Percentiles rank a stretch among this genome's conserved stretches.
Conservation (phyloP, 1,139 yeast genomes). For the Debaryomyces sp. region DNA sequence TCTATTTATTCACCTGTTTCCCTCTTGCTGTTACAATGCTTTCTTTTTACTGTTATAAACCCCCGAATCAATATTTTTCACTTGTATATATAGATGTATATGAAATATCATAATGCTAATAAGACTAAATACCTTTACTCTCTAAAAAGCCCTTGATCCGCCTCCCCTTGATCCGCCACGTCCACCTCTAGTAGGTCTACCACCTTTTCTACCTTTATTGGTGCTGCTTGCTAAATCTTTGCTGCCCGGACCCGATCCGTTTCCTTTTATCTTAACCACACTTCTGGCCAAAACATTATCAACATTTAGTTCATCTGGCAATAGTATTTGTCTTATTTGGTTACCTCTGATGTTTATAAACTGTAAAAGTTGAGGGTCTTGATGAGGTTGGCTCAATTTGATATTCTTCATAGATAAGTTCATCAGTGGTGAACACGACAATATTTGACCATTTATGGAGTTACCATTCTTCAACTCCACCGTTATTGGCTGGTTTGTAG, state of each 20-base stretch:
- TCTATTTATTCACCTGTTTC: background rate
- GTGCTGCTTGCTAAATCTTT: slow-evolving; percentile 13
- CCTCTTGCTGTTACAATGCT: background rate
- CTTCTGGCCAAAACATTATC: slow-evolving; percentile 66
- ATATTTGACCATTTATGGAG: slow-evolving; percentile 51
- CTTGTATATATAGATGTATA: slow-evolving; percentile 6
- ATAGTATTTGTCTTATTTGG: slow-evolving; percentile 78
- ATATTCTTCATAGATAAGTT: slow-evolving; percentile 84
- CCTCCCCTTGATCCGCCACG: slow-evolving; percentile 22
- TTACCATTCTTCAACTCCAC: slow-evolving; percentile 89
- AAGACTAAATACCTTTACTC: slow-evolving; percentile 3
- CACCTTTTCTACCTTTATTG: slow-evolving; percentile 10
- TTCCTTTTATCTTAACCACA: slow-evolving; percentile 38
- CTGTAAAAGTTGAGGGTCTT: slow-evolving; percentile 75
- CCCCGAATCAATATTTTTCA: background rate
- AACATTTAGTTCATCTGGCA: slow-evolving; percentile 87
- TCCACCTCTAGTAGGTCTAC: slow-evolving; percentile 16
- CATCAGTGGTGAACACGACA: slow-evolving; percentile 91
- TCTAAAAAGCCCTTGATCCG: slow-evolving; percentile 23
- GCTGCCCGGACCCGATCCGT: slow-evolving; percentile 45
- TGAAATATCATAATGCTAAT: slow-evolving; percentile 4
- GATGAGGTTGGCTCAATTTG: slow-evolving; percentile 69
- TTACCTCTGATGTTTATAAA: slow-evolving; percentile 88
- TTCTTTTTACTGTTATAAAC: background rate
- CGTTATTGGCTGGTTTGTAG: slow-evolving; percentile 82